Evolutionary conservation across 768 basidiomycete genomes (phyloP), one percentile per base, ranked within the genome.

Genomic region (Daedaleopsis nitida): DNA sequence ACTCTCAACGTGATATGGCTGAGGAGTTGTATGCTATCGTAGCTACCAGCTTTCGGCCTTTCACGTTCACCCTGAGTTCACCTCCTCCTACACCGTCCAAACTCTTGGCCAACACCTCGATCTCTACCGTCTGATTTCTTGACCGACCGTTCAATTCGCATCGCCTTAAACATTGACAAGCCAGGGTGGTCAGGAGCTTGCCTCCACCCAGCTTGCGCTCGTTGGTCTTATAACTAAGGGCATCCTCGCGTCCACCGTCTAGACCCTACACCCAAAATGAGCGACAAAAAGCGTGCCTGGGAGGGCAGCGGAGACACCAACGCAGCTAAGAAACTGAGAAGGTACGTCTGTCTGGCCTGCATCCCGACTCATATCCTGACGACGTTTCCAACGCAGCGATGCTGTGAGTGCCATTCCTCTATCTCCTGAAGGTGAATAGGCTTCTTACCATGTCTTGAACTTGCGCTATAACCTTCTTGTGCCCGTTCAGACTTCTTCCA

Each of bases 361-460:
- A 50, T 63, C 67, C 35, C 45, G 53, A 59, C 63, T 68, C 53
- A 63, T 68, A 12, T 58, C 48, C 66, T 60, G 39, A 64, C 43
- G 44, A n/a, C 16, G 3, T 23, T n/a, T 42, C 59, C 60, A 66
- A 67, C 74, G 49, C 71, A 91, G 88, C 69, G 86, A 88, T 77
- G 86, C 74, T 69, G 90, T 91, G 84, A 91, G 89, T 88, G 71
- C 67, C 72, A 74, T 73, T 69, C 64, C 59, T 60, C 58, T 55
- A 39, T 67, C 71, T 72, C 70, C 67, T 59, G 67, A 91, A 92
- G 90, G 90, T 92, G 87, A 91, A 89, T 91, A 76, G 68, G 69
- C 74, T 73, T 72, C 74, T 71, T 77, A 73, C 75, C 77, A 79
- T 76, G 37, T 59, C 45, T 76, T 84, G 85, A 86, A 73, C 87